Evolutionary conservation across 441 rosid genomes (phyloP).

Genomic region (Flueggea neowawraea): DNA sequence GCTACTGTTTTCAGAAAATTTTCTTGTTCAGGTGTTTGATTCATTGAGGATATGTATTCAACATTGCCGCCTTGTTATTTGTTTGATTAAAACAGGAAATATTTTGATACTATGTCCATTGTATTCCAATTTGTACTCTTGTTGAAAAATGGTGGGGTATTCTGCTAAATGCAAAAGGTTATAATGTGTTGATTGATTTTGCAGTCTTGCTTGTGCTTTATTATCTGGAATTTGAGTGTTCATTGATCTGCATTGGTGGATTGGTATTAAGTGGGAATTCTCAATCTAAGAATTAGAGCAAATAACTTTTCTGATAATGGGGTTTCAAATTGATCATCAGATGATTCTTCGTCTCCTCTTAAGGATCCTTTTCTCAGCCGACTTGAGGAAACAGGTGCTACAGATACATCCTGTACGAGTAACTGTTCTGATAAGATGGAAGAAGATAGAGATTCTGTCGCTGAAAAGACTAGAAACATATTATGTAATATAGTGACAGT

Average conservation of each 20-base stretch:
- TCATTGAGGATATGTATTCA: no score
- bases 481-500: conserved; percentile 45
- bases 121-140: no score
- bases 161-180: no score
- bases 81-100: no score
- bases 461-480: conserved; percentile 44
- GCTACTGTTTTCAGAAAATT: no score
- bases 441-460: conserved; percentile 34
- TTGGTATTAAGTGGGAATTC: conserved; percentile 3
- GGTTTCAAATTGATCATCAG: conserved; percentile 39
- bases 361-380: conserved; percentile 66
- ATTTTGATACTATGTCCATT: no score
- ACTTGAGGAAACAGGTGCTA: conserved; percentile 76
- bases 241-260: conserved; percentile 6
- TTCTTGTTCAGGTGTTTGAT: no score
- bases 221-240: no score
- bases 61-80: no score
- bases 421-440: conserved; percentile 38
- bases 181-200: no score
- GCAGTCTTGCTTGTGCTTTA: no score
- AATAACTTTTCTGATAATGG: conserved; percentile 29
- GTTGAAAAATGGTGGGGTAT: no score
- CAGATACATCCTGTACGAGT: conserved; percentile 67
- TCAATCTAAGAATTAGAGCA: conserved; percentile 2
- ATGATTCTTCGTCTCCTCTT: conserved; percentile 35